Conservation (phyloP, 2,329 filamentous ascomycete genomes). For the Pezicula rhizophila region DNA sequence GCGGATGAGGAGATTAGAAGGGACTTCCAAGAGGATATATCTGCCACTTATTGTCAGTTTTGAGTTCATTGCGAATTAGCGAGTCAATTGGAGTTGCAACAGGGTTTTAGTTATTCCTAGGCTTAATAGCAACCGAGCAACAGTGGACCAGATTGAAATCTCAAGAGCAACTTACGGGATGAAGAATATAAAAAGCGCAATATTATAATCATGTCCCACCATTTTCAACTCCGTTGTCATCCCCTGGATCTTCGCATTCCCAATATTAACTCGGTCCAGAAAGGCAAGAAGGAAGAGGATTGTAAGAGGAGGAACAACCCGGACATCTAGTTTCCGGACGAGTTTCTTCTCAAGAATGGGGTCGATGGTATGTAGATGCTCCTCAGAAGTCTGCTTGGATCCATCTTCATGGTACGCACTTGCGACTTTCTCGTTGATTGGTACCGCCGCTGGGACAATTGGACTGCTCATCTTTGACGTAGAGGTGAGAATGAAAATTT, state of each 20-base stretch:
- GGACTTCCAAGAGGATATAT: conserved; percentile 32
- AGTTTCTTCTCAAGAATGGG: conserved; percentile 11
- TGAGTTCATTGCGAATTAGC: not conserved
- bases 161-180: conserved; percentile 6
- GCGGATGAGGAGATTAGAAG: conserved; percentile 22
- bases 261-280: conserved; percentile 71
- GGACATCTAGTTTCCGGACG: conserved; percentile 16
- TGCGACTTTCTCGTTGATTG: conserved; percentile 47
- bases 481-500: too few relatives aligned
- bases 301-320: conserved; percentile 35
- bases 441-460: conserved; percentile 14
- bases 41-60: conserved; percentile 1
- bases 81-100: not conserved
- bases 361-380: conserved; percentile 21
- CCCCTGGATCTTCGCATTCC: conserved; percentile 63
- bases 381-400: conserved; percentile 20
- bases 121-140: too few relatives aligned
- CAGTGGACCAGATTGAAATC: too few relatives aligned
- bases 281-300: conserved; percentile 69
- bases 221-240: conserved; percentile 58
- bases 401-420: conserved; percentile 40
- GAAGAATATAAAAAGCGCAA: conserved; percentile 38
- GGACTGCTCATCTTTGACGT: too few relatives aligned
- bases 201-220: conserved; percentile 40
- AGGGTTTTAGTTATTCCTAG: too few relatives aligned